These are phyloP conservation scores for Pleurotus eryngii DNA, from an alignment of 768 basidiomycete genomes.

Conservation along the genomic window DNA sequence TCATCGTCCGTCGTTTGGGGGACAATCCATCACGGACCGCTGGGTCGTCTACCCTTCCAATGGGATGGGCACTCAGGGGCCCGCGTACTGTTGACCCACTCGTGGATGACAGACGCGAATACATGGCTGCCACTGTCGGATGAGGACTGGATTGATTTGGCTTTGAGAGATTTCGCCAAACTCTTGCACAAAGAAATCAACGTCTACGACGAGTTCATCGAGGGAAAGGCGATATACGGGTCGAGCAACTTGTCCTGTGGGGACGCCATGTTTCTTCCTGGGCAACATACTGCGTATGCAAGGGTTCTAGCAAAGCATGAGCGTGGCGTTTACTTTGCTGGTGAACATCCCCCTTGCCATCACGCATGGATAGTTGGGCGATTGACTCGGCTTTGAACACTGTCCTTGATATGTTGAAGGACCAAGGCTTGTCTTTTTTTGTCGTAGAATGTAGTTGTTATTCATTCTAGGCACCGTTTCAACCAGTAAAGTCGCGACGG, in stretches of 20 bases:
- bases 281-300: conserved; percentile 19
- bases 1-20: neutral
- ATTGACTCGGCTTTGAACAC: conserved; percentile 5
- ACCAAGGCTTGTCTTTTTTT: neutral
- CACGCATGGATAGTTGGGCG: conserved; percentile 25
- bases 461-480: no score
- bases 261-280: conserved; percentile 27
- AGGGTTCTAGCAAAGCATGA: conserved; percentile 17
- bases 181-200: conserved; percentile 17
- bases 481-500: no score
- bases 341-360: conserved; percentile 24
- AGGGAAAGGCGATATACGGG: conserved; percentile 19
- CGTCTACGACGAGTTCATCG: conserved; percentile 12
- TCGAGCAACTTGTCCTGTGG: conserved; percentile 19
- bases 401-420: neutral
- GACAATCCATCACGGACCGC: conserved; percentile 4
- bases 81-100: conserved; percentile 22
- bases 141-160: conserved; percentile 13
- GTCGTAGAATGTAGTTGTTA: neutral
- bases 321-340: conserved; percentile 20
- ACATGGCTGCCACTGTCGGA: conserved; percentile 14
- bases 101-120: conserved; percentile 19
- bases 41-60: conserved; percentile 5
- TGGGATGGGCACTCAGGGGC: conserved; percentile 13
- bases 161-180: conserved; percentile 17